Base-by-base conservation (phyloP, 257 asterid species). In the Nicotiana sylvestris region DNA sequence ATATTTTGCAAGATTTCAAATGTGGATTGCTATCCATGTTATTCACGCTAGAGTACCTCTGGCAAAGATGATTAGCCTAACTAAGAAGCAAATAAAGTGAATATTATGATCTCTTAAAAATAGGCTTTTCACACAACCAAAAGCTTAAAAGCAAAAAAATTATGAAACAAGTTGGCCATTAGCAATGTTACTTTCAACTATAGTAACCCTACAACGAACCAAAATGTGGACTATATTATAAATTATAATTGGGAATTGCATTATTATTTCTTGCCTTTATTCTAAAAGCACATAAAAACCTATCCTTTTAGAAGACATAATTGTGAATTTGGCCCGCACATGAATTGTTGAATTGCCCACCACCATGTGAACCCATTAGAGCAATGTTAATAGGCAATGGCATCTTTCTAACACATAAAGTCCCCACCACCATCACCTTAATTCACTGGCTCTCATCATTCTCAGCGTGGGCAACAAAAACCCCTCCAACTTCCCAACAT, bases 331-430 rank as follows among this genome's bases (percentile, higher is more conserved):
- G 84, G 84, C 79, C 80, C 84, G 80, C 84, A 56, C 84, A 51
- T 56, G 49, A 68, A 11, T n/a, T 53, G 84, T 76, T 60, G 56
- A 37, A 65, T 29, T 39, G 58, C 43, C 84, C 67, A 53, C 70
- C 72, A 69, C 84, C 84, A 70, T 82, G 69, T 81, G 84, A 81
- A 67, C 55, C 80, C 69, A 82, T 69, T 69, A 32, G 70, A 68
- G 58, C 58, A 51, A 46, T 46, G 79, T 72, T 72, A 18, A 58
- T 58, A 58, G 65, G 65, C 27, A 29, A 29, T 55, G 8, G 56
- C 56, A 77, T 57, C 32, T 51, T 51, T 25, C 35, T 49, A 72
- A 27, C 25, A 46, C 69, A 10, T 65, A 65, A 30, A 56, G 77
- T 46, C 35, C 72, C 70, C 64, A 80, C 76, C 62, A 39, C 49